Percentiles rank a stretch among this genome's conserved stretches.
Evolutionary conservation across 495 filamentous ascomycete genomes (phyloP).

Genomic region (Penicillium paradoxum): DNA sequence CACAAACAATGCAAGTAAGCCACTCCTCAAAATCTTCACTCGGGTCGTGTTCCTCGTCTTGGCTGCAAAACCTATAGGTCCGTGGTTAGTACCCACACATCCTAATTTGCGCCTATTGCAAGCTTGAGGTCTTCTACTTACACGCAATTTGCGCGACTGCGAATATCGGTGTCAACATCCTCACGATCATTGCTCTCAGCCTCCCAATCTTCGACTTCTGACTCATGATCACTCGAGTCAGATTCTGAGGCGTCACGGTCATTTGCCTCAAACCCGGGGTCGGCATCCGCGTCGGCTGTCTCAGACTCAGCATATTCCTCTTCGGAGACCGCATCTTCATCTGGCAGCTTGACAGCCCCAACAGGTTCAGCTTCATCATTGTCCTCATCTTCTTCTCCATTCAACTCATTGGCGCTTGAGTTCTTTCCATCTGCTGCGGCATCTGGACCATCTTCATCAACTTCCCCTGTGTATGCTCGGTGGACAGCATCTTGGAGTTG

Average conservation of each 20-base stretch:
- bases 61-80: constrained; percentile 61
- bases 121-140: constrained; percentile 42
- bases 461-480: constrained; percentile 49
- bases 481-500: constrained; percentile 48
- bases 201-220: constrained; percentile 66
- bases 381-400: constrained; percentile 36
- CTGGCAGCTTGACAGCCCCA: constrained; percentile 68
- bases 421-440: constrained; percentile 33
- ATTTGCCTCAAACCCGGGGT: constrained; percentile 38
- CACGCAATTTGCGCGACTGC: constrained; percentile 59
- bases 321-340: constrained; percentile 44
- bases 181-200: constrained; percentile 58
- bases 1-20: constrained; percentile 74
- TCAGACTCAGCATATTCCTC: constrained; percentile 34
- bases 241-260: constrained; percentile 48
- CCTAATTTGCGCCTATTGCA: not conserved
- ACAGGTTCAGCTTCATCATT: constrained; percentile 57
- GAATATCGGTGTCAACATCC: constrained; percentile 60
- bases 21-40: constrained; percentile 84
- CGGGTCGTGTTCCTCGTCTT: constrained; percentile 83
- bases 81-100: constrained; percentile 18
- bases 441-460: constrained; percentile 36
- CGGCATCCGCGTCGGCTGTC: constrained; percentile 40
- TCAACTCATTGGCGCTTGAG: constrained; percentile 24
- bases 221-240: constrained; percentile 56